Conservation (phyloP, 192 early-diverging fungal species). For the Haplosporangium gracile region DNA sequence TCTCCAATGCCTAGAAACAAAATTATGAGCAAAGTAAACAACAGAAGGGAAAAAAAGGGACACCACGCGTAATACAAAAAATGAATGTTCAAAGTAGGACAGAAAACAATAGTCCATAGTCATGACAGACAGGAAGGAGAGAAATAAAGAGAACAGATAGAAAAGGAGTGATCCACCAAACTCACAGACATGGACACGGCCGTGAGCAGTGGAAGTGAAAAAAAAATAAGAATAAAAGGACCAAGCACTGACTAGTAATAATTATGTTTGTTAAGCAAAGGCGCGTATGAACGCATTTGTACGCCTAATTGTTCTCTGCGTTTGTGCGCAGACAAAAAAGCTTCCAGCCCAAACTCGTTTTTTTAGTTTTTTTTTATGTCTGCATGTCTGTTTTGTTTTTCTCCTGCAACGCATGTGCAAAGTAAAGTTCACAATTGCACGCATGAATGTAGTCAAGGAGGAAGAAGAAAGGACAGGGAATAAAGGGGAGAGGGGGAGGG, state of each 20-base stretch:
- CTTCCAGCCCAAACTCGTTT: background rate
- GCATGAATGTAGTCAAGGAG: background rate
- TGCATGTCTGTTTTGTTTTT: too few species aligned
- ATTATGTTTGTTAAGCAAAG: background rate
- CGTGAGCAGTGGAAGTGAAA: background rate
- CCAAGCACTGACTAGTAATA: background rate
- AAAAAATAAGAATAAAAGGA: too few species aligned
- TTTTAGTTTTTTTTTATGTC: background rate
- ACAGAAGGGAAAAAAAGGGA: background rate
- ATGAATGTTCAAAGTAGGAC: background rate
- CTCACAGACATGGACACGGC: background rate
- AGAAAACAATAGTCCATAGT: background rate
- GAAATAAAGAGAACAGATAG: too few species aligned
- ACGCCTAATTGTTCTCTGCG: background rate
- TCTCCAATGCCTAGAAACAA: background rate
- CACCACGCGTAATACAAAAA: background rate
- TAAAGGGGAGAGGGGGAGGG: background rate
- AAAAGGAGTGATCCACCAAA: background rate
- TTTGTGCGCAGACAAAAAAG: constrained; percentile 4
- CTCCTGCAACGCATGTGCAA: too few species aligned
- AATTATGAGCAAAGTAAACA: constrained; percentile 1
- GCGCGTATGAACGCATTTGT: background rate
- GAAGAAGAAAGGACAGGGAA: background rate
- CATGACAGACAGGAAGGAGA: background rate
- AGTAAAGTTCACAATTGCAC: constrained; percentile 2